Percentiles rank a stretch among this genome's conserved stretches.
Evolutionary conservation across 345 rosid species (phyloP).

Genomic region (Linum trigynum): DNA sequence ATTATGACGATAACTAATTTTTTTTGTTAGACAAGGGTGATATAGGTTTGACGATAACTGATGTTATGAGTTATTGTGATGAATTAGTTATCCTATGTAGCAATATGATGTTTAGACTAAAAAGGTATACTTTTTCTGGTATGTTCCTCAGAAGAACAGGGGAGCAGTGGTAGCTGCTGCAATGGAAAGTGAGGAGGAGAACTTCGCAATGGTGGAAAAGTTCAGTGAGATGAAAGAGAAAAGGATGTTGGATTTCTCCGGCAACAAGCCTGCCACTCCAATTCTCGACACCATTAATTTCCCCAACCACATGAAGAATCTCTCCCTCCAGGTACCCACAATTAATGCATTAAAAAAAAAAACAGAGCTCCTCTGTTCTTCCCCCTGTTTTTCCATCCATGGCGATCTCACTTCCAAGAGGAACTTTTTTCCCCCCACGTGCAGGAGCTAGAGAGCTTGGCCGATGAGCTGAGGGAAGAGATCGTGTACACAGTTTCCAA

Average conservation of each 20-base stretch:
- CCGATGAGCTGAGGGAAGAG: constrained; percentile 36
- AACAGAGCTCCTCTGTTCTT: not conserved
- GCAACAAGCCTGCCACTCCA: constrained; percentile 29
- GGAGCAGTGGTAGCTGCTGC: constrained; percentile 2
- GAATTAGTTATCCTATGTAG: no score
- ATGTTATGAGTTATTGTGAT: no score
- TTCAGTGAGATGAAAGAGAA: not conserved
- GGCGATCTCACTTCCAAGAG: not conserved
- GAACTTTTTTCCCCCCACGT: not conserved
- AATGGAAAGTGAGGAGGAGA: constrained; percentile 6
- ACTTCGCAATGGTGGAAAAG: not conserved
- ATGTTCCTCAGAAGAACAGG: not conserved
- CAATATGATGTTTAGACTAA: not conserved
- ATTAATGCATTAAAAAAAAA: no score
- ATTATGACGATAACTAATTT: no score
- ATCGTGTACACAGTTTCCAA: constrained; percentile 36
- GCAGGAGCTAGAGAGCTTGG: constrained; percentile 35
- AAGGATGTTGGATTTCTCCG: constrained; percentile 23
- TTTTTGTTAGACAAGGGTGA: no score
- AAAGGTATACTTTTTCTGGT: not conserved
- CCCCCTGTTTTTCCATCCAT: no score
- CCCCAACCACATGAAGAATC: constrained; percentile 38
- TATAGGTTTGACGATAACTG: no score
- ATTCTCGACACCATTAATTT: constrained; percentile 32
- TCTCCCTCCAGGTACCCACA: constrained; percentile 24